A percentile compares a stretch with the other conserved stretches of the same genome.
These are phyloP conservation scores for Sporobolomyces pararoseus DNA, from an alignment of 768 basidiomycete species.

Conservation along the genomic window DNA sequence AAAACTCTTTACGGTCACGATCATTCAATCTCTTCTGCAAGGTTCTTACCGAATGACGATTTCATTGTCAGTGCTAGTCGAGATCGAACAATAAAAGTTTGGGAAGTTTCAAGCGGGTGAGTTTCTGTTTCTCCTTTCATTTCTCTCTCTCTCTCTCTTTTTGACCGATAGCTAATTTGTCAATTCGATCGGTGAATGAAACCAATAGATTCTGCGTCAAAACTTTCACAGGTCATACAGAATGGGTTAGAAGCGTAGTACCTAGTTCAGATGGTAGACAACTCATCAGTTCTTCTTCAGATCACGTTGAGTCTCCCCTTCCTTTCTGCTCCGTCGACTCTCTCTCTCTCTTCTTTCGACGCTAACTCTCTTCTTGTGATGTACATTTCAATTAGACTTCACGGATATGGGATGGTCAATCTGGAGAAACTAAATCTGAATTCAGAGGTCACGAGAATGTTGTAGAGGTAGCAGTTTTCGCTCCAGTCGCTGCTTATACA, in stretches of 20 bases:
- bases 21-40: conserved; percentile 79
- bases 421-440: conserved; percentile 73
- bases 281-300: conserved; percentile 76
- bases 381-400: no score
- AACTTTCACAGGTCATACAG: conserved; percentile 70
- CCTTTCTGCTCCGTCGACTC: no score
- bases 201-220: conserved; percentile 63
- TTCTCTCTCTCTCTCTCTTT: conserved; percentile 12
- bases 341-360: no score
- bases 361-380: no score
- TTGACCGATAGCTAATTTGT: no score
- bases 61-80: conserved; percentile 79
- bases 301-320: conserved; percentile 61
- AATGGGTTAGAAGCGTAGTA: conserved; percentile 70
- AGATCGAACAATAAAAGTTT: conserved; percentile 78
- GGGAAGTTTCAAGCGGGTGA: conserved; percentile 80
- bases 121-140: conserved; percentile 45
- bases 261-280: conserved; percentile 64
- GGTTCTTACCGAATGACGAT: conserved; percentile 80
- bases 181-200: not conserved
- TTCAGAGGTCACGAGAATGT: conserved; percentile 83
- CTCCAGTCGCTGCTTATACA: conserved; percentile 68
- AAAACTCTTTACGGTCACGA: conserved; percentile 86
- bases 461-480: conserved; percentile 75
- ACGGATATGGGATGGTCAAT: conserved; percentile 67